Conservation (phyloP, 768 basidiomycete genomes). For the Basidioascus undulatus region DNA sequence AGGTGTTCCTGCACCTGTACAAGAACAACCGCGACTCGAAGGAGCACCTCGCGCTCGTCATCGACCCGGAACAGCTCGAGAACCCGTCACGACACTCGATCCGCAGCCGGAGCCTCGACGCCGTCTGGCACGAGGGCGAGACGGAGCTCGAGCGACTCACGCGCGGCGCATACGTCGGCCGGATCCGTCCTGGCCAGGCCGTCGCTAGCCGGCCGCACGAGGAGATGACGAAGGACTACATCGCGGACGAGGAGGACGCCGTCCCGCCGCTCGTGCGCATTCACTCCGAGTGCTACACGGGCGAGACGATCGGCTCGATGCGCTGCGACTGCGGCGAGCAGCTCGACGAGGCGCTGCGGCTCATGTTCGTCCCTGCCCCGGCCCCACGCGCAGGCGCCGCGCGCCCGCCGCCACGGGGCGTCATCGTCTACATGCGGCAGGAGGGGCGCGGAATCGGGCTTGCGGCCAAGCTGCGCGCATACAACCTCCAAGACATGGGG, state of each 20-base stretch:
- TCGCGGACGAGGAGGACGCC: conserved; percentile 8
- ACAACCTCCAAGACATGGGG: conserved; percentile 91
- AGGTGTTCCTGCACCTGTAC: conserved; percentile 79
- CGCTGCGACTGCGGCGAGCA: conserved; percentile 98
- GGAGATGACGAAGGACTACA: conserved; percentile 12
- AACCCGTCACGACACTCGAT: conserved; percentile 30
- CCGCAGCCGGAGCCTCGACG: conserved; percentile 56
- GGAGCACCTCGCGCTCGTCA: conserved; percentile 86
- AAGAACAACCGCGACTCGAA: conserved; percentile 78
- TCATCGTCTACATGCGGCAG: conserved; percentile 82
- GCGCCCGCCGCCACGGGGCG: conserved; percentile 32
- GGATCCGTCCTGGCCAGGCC: conserved; percentile 30
- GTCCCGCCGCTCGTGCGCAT: conserved; percentile 74
- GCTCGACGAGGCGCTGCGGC: conserved; percentile 84
- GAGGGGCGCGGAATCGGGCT: conserved; percentile 95
- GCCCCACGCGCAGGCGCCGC: conserved; percentile 17
- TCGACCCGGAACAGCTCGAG: conserved; percentile 61
- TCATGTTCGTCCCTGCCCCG: conserved; percentile 50
- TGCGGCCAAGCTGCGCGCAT: conserved; percentile 82
- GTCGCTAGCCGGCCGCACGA: background rate
- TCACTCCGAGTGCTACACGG: conserved; percentile 96
- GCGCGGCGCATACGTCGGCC: conserved; percentile 78
- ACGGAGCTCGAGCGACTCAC: conserved; percentile 82
- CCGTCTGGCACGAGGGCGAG: conserved; percentile 58
- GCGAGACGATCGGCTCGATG: conserved; percentile 89